These are phyloP conservation scores for Pezicula radicicola DNA, from an alignment of 2,329 filamentous ascomycete species.

Conservation along the genomic window DNA sequence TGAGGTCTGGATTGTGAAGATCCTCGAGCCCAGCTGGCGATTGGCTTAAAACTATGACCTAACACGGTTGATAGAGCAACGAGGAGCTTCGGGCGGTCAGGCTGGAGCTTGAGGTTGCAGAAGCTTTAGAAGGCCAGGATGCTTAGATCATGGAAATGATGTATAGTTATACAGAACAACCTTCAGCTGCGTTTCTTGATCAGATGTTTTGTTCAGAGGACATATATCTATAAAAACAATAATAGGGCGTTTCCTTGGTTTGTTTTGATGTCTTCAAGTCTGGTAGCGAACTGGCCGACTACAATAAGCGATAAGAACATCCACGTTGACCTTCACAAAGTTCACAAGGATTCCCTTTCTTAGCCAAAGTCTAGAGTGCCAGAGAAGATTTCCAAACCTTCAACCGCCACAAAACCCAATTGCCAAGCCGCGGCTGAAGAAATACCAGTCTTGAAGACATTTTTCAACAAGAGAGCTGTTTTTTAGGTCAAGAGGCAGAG, in stretches of 20 bases:
- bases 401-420: too few species aligned
- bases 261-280: not conserved
- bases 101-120: not conserved
- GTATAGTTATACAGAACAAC: not conserved
- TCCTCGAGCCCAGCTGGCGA: not conserved
- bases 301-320: not conserved
- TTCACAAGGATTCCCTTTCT: too few species aligned
- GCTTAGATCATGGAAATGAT: not conserved
- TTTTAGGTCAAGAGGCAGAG: too few species aligned
- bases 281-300: not conserved
- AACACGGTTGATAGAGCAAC: conserved; percentile 3
- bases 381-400: too few species aligned
- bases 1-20: not conserved
- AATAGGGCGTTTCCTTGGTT: not conserved
- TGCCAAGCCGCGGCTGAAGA: too few species aligned
- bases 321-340: too few species aligned
- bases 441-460: too few species aligned
- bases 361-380: too few species aligned
- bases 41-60: not conserved
- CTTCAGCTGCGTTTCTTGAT: not conserved
- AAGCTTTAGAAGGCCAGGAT: too few species aligned
- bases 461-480: too few species aligned
- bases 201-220: not conserved
- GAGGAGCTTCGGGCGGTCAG: not conserved
- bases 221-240: conserved; percentile 1